Percentiles rank a stretch among this genome's conserved stretches.
These are phyloP conservation scores for Magnusiomyces magnusii DNA, from an alignment of 1,139 yeast species.

Conservation along the genomic window DNA sequence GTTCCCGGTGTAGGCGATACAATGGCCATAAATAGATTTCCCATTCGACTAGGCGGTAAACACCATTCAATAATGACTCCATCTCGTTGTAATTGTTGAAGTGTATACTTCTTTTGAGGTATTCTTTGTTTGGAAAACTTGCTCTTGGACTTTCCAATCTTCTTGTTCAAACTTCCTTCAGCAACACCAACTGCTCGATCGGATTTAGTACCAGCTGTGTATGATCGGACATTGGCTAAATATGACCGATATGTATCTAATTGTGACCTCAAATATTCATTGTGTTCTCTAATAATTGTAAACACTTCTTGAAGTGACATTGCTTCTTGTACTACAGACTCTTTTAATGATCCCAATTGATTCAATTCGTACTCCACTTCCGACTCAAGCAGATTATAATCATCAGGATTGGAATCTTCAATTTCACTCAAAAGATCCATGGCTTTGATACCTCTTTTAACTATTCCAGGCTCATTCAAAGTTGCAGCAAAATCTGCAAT, in stretches of 20 bases:
- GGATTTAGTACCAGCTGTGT: constrained; percentile 29
- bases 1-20: constrained; percentile 35
- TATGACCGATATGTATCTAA: constrained; percentile 35
- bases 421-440: constrained; percentile 32
- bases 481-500: constrained; percentile 35
- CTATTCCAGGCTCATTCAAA: constrained; percentile 29
- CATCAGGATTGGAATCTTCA: constrained; percentile 29
- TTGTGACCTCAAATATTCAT: constrained; percentile 34
- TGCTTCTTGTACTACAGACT: constrained; percentile 33
- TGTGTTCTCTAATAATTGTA: constrained; percentile 34
- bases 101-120: constrained; percentile 30
- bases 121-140: constrained; percentile 20
- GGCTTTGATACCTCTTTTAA: constrained; percentile 35
- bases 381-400: constrained; percentile 28
- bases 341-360: constrained; percentile 34
- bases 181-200: constrained; percentile 26
- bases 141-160: background rate
- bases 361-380: constrained; percentile 36
- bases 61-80: constrained; percentile 30
- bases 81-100: constrained; percentile 30
- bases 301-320: constrained; percentile 33
- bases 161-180: background rate
- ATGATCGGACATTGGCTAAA: constrained; percentile 34
- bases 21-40: constrained; percentile 25
- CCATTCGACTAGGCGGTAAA: constrained; percentile 26